Base-by-base conservation (phyloP, 2,329 filamentous ascomycete genomes). In the Xylaria sp. region DNA sequence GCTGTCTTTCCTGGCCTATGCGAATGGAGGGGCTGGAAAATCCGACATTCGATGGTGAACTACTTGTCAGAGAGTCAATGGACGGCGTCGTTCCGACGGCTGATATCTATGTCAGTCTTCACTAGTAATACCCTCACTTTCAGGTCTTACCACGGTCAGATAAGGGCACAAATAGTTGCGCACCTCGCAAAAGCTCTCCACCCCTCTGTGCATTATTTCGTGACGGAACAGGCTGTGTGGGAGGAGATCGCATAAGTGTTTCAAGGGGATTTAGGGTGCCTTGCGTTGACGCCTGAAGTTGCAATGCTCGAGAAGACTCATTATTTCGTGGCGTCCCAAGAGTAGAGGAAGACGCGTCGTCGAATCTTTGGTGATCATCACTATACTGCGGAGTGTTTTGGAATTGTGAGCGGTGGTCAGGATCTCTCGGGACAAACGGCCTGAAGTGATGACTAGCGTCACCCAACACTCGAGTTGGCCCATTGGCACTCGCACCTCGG, bases 391-490 rank as follows among this genome's bases (percentile, higher is more conserved):
- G 53, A 30, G 61, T 59, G 35, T 53, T 62, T 44, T 58, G 56
- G 23, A 69, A 68, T 9, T 63, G 63, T 2, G 69, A 64, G 16
- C 18, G 59, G 49, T 63, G 53, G 3, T 64, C 59, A 13, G 58
- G 56, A 18, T 65, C 62, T 19, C 58, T 67, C 0, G 54, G 42
- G 13, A 58, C 11, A 37, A 66, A 66, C 3, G 67, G 63, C 30
- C 65, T 64, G 51, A 72, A 73, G 57, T 73, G 67, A 59, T 69
- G 70, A 35, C 70, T 72, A 11, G 71, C 70, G 65, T 72, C 71
- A 18, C 67, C 67, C 6, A 72, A 23, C 4, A 72, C 63, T 18
- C 69, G 69, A 47, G 54, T 57, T 48, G 61, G 63, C 18, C 62
- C 61, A 46, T 50, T 62, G 16, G 57, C 54, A 23, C 51, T 54